Evolutionary conservation across 73 alveolate species (phyloP).

Genomic region (Paramecium sonneborni): DNA sequence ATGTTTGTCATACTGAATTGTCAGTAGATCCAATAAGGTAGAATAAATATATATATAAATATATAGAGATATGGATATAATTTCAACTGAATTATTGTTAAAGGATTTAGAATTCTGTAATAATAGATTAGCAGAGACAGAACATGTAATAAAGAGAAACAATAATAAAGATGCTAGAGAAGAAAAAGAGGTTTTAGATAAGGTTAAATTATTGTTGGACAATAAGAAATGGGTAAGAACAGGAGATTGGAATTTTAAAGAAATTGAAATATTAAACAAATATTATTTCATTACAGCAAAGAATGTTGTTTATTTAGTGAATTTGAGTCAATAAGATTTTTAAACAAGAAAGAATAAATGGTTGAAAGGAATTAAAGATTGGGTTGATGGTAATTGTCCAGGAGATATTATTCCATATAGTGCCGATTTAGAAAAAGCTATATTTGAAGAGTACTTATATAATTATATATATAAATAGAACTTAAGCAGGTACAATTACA

Average conservation of each 20-base stretch:
- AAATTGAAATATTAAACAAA: slow-evolving; percentile 90
- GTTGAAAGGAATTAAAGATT: slow-evolving; percentile 87
- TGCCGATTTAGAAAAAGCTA: slow-evolving; percentile 88
- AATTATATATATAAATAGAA: neutral
- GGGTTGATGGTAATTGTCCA: slow-evolving; percentile 94
- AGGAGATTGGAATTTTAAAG: slow-evolving; percentile 91
- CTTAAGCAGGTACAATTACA: slow-evolving; percentile 58
- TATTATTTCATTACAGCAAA: slow-evolving; percentile 95
- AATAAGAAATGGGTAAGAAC: slow-evolving; percentile 76
- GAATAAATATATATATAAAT: neutral
- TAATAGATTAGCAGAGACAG: slow-evolving; percentile 83
- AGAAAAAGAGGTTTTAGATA: slow-evolving; percentile 85
- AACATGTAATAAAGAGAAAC: slow-evolving; percentile 88
- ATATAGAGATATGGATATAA: slow-evolving; percentile 92
- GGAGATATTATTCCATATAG: slow-evolving; percentile 96
- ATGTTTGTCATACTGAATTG: slow-evolving; percentile 87
- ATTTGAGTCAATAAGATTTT: slow-evolving; percentile 90
- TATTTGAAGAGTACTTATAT: slow-evolving; percentile 70
- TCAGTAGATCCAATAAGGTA: slow-evolving; percentile 92
- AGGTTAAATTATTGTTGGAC: slow-evolving; percentile 78
- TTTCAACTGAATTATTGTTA: slow-evolving; percentile 88
- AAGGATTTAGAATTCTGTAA: slow-evolving; percentile 87
- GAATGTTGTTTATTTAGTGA: slow-evolving; percentile 96
- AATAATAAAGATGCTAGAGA: slow-evolving; percentile 86
- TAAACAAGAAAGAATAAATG: slow-evolving; percentile 90